Percentiles rank a stretch among this genome's conserved stretches.
Evolutionary conservation across 257 asterid genomes (phyloP).

Genomic region (Ligustrum vulgare): DNA sequence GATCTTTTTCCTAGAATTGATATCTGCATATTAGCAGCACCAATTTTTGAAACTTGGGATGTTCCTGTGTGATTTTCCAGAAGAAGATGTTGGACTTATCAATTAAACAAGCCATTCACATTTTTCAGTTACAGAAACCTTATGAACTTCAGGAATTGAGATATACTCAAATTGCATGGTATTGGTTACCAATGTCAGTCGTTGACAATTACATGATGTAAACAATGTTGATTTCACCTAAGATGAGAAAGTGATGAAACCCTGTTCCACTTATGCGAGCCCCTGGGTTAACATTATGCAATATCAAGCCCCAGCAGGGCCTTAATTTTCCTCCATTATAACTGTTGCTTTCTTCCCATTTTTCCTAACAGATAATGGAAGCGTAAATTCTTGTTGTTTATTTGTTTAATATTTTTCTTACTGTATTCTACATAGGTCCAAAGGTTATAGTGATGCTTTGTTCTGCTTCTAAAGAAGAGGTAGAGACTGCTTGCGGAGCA

Average conservation of each 20-base stretch:
- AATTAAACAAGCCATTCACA: background rate
- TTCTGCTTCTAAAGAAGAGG: slow-evolving; percentile 52
- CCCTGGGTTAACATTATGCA: background rate
- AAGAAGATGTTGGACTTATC: background rate
- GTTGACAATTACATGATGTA: background rate
- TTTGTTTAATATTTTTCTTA: slow-evolving; percentile 24
- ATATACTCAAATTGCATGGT: background rate
- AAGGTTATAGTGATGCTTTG: slow-evolving; percentile 57
- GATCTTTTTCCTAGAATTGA: background rate
- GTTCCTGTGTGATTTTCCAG: background rate
- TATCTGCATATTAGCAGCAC: background rate
- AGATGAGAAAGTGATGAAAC: background rate
- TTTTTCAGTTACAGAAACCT: background rate
- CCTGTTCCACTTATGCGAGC: background rate
- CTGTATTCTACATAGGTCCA: slow-evolving; percentile 63
- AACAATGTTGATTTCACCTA: background rate
- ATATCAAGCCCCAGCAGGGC: background rate
- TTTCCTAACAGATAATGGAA: slow-evolving; percentile 12
- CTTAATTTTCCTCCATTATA: background rate
- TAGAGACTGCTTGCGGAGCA: slow-evolving; percentile 30
- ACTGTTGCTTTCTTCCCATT: slow-evolving; percentile 5
- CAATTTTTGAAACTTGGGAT: background rate
- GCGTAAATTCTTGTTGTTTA: slow-evolving; percentile 15
- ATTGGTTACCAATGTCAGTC: background rate
- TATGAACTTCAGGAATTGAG: background rate